These are phyloP conservation scores for Diutina pseudorugosa DNA, from an alignment of 1,139 yeast species.

Conservation along the genomic window DNA sequence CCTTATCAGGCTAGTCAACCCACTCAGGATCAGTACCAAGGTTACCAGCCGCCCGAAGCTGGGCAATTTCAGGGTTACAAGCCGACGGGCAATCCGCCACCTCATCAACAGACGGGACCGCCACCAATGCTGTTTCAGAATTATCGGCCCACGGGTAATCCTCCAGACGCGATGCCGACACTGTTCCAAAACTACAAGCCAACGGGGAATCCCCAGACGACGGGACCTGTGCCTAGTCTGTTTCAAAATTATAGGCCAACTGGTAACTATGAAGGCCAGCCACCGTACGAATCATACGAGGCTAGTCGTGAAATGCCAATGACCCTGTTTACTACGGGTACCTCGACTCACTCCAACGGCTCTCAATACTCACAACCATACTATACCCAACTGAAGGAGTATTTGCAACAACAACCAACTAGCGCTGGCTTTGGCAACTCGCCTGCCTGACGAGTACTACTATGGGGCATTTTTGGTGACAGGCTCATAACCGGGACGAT, in stretches of 20 bases:
- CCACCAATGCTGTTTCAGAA: not conserved
- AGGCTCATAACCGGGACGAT: not conserved
- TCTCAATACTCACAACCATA: conserved; percentile 3
- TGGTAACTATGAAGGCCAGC: not conserved
- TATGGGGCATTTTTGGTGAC: not conserved
- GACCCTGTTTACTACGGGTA: not conserved
- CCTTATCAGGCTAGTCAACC: not conserved
- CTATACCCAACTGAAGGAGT: conserved; percentile 4
- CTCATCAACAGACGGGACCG: not conserved
- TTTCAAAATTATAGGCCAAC: conserved; percentile 1
- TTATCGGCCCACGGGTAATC: not conserved
- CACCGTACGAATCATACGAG: not conserved
- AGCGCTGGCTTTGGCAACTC: conserved; percentile 26
- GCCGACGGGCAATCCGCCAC: not conserved
- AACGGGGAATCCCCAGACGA: not conserved
- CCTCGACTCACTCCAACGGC: not conserved
- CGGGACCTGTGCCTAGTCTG: not conserved
- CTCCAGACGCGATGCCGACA: not conserved
- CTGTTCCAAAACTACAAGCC: conserved; percentile 3
- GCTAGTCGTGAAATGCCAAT: not conserved
- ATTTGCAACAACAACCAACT: conserved; percentile 20
- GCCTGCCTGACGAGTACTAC: not conserved
- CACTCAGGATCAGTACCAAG: not conserved
- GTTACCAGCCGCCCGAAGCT: not conserved
- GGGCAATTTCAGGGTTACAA: not conserved